phyloP scores from a whole-genome alignment of 1,284 basidiomycete species.

The Malassezia japonica region DNA sequence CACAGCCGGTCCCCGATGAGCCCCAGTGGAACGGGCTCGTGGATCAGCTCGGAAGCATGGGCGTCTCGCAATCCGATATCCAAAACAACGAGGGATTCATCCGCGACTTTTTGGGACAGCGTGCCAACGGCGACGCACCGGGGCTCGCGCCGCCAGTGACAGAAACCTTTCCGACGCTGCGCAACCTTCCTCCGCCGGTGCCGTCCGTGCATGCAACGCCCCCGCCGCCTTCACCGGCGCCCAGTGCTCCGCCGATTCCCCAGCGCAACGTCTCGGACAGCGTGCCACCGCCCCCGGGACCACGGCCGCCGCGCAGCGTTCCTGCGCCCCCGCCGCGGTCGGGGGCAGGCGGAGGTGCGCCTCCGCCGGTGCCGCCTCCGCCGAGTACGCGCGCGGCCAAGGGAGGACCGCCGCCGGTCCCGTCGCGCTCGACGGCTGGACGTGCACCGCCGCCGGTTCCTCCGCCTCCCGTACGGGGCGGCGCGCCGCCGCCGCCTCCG shows the following conservation, averaged over 20 bases:
- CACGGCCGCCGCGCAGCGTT: not conserved
- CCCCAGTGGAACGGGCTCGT: conserved; percentile 78
- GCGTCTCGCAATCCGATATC: conserved; percentile 56
- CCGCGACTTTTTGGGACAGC: conserved; percentile 65
- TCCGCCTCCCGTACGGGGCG: not conserved
- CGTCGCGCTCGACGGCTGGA: not conserved
- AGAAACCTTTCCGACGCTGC: conserved; percentile 14
- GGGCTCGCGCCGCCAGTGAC: conserved; percentile 25
- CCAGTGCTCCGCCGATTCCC: conserved; percentile 10
- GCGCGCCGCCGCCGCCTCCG: conserved; percentile 1
- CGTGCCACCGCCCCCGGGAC: conserved; percentile 15
- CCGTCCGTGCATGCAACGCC: conserved; percentile 20
- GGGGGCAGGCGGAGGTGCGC: not conserved
- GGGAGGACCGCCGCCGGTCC: not conserved
- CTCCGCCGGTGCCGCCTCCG: conserved; percentile 11
- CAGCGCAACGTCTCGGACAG: not conserved
- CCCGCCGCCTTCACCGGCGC: conserved; percentile 6
- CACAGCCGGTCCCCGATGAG: conserved; percentile 93
- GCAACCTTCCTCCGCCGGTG: conserved; percentile 39
- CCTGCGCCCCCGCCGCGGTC: conserved; percentile 2
- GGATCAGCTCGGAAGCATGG: conserved; percentile 61
- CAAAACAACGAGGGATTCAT: conserved; percentile 78
- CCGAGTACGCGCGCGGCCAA: not conserved
- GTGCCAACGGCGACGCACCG: conserved; percentile 49
- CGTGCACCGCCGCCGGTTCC: not conserved